Percentiles rank a stretch among this genome's conserved stretches.
phyloP scores from a whole-genome alignment of 1,284 basidiomycete genomes.

The Phlebopus sp. region DNA sequence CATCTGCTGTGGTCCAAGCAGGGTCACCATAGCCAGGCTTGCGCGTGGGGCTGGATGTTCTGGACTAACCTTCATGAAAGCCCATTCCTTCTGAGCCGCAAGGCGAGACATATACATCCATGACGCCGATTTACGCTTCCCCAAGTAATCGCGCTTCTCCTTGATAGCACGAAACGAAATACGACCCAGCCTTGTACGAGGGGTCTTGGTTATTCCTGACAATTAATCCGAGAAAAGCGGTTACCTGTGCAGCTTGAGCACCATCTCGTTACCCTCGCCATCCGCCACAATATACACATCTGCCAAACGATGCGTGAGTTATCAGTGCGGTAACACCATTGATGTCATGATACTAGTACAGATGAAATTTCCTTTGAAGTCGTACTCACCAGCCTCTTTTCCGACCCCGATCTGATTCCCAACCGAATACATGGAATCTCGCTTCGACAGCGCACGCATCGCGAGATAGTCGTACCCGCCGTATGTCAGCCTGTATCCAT shows the following conservation, averaged over 20 bases:
- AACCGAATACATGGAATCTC: slow-evolving; percentile 84
- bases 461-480: slow-evolving; percentile 97
- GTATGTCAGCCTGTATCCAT: slow-evolving; percentile 96
- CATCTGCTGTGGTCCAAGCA: not conserved
- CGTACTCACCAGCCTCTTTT: slow-evolving; percentile 83
- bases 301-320: slow-evolving; percentile 10
- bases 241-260: slow-evolving; percentile 90
- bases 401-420: slow-evolving; percentile 98
- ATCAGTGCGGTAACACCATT: not conserved
- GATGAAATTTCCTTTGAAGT: not conserved
- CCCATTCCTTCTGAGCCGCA: slow-evolving; percentile 95
- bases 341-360: not conserved
- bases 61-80: slow-evolving; percentile 88
- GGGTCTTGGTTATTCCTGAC: slow-evolving; percentile 7
- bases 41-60: not conserved
- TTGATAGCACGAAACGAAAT: slow-evolving; percentile 98
- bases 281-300: slow-evolving; percentile 95
- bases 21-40: not conserved
- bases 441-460: slow-evolving; percentile 88
- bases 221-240: slow-evolving; percentile 10
- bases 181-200: slow-evolving; percentile 75
- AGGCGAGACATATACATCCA: slow-evolving; percentile 99
- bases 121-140: slow-evolving; percentile 92
- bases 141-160: slow-evolving; percentile 94
- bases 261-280: slow-evolving; percentile 78